Evolutionary conservation across 192 early-diverging fungal genomes (phyloP), one percentile per base, ranked within the genome.

Genomic region (Linnemannia schmuckeri): DNA sequence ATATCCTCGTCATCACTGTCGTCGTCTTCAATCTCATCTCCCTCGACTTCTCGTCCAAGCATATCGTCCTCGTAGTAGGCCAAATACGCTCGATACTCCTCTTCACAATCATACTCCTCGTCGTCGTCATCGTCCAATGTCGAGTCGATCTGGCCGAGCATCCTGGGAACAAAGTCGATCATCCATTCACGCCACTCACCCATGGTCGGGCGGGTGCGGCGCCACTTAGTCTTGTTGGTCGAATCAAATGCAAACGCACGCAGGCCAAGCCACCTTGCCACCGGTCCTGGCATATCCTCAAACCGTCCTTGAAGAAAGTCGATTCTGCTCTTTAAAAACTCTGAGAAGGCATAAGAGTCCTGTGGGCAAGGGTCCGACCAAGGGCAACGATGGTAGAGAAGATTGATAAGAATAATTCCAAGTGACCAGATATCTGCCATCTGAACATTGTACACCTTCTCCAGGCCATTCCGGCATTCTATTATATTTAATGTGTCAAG

Each of bases 401-500:
- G 79, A 75, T 95, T 95, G 85, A 95, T 89, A 63, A 95, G 89
- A 41, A 95, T 92, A 63, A 95, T 94, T 66, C 94, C 94, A 69
- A 95, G 89, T 18, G 94, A 93, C 94, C 94, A 95, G 47, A 95
- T 88, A 54, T 95, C 94, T 41, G 93, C 92, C 49, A 91, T 88
- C 47, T 90, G 87, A 8, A 93, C 90, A 74, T 93, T 91, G 80
- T 95, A 95, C 6, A 72, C 66, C 33, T 77, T 55, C 73, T 78
- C 77, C 35, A 84, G 37, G 27, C 89, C 81, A 79, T 91, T 91
- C 41, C 88, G 85, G 66, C 90, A 91, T 72, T 91, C 90, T 88
- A 63, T 70, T 18, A 66, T 5, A 27, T 61, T 9, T 6, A 35
- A 40, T 77, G 17, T 8, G 40, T 13, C 20, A 30, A 22, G 24